phyloP scores from a whole-genome alignment of 352 stramenopile species.

The Phytophthora tubulina region DNA sequence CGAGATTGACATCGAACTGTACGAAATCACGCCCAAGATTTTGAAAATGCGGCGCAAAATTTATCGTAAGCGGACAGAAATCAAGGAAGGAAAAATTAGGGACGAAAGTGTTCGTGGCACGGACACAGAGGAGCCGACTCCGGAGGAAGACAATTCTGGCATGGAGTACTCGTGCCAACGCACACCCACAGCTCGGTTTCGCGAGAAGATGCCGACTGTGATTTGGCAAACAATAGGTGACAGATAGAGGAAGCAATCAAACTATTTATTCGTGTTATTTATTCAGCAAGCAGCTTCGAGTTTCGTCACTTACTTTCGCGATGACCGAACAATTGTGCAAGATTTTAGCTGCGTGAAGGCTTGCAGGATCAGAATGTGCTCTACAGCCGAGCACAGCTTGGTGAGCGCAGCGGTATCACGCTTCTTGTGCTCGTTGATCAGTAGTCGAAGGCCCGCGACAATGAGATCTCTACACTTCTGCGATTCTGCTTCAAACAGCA shows the following conservation, averaged over 20 bases:
- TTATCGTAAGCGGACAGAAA: constrained; percentile 55
- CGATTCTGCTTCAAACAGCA: constrained; percentile 73
- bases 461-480: constrained; percentile 76
- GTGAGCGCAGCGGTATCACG: constrained; percentile 50
- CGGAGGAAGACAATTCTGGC: constrained; percentile 44
- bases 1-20: constrained; percentile 69
- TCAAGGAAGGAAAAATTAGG: constrained; percentile 37
- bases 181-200: constrained; percentile 53
- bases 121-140: constrained; percentile 47
- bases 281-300: constrained; percentile 24
- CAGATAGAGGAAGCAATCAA: constrained; percentile 38
- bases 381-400: constrained; percentile 39
- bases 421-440: constrained; percentile 71
- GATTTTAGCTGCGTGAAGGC: constrained; percentile 24
- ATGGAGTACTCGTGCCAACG: constrained; percentile 52
- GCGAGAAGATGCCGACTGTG: constrained; percentile 47
- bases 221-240: constrained; percentile 46
- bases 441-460: constrained; percentile 66
- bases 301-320: constrained; percentile 26
- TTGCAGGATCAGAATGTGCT: constrained; percentile 18
- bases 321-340: constrained; percentile 22
- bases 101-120: constrained; percentile 39
- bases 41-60: constrained; percentile 62
- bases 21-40: constrained; percentile 65
- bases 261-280: constrained; percentile 46